Base-by-base conservation (phyloP, 1,139 yeast species). In the Pichia sp. region DNA sequence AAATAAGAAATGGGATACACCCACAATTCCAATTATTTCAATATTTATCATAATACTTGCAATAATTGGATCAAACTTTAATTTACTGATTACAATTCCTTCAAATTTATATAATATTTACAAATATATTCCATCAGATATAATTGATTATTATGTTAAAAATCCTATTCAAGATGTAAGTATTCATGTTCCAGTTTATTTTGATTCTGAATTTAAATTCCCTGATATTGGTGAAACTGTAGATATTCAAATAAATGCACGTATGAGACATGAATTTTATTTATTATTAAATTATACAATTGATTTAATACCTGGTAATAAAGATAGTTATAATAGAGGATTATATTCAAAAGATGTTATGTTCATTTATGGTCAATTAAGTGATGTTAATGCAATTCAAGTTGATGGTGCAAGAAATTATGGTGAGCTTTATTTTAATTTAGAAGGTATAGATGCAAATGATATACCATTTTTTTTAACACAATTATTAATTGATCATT, bases 391-490 rank as follows among this genome's bases (percentile, higher is more conserved):
- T 40, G 67, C 69, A 3, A 66, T 76, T 5, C 67, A 67, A 25
- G 58, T 75, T 3, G 74, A 71, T 48, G 59, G 69, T 46, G 66
- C 66, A 18, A 67, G 66, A 2, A 70, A 74, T 30, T 72, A 67
- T 48, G 78, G 79, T 0, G 68, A 69, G 3, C 65, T 81, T 7
- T 71, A 66, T 51, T 80, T 76, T 58, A 69, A 74, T 34, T 64
- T 78, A 42, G 69, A 68, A 2, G 61, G 78, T 9, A 71, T 83
- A n/a, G 73, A 73, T 45, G 62, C 68, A 10, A 83, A 82, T 53
- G 82, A 77, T 52, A 62, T 83, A 37, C 89, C 90, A 0, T 82
- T 73, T 53, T 74, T 76, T 50, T 68, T 80, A 6, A 74, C 84
- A 0, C 84, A 80, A 53, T 72, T 83, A 1, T 59, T 84, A 29